Evolutionary conservation across 345 rosid genomes (phyloP), one percentile per base, ranked within the genome.

Genomic region (Balakata baccata): DNA sequence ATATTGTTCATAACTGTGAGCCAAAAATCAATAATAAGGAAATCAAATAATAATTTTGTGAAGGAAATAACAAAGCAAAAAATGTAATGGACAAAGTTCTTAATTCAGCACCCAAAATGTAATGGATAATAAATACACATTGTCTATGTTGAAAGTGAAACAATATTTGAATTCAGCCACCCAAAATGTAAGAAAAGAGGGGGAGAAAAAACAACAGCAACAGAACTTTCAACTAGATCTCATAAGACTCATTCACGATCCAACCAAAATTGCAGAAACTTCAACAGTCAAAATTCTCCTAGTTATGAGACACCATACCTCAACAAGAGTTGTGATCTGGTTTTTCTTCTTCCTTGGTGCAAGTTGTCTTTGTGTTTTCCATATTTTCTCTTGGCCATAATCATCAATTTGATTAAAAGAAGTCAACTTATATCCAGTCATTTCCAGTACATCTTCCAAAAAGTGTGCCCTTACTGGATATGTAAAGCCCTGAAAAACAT

Each of bases 381-480:
- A 95, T 81, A 87, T 64, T 77, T 93, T 95, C 65, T 93, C 99
- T 88, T 95, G 98, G 68, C 99, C 99, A 84, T 92, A 95, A 70
- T 95, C 99, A 87, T 95, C 99, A 78, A 95, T 79, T 89, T 95
- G 99, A 82, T 93, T 95, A 79, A 81, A 91, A 76, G 98, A 88
- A 77, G 87, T 83, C 84, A 95, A 66, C 88, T 90, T 92, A 84
- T 89, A 90, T 59, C 99, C 97, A 22, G 98, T 92, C 79, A 87
- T 84, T 82, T 92, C 97, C 82, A 95, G 73, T 47, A 89, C 87
- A 78, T 95, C 97, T 84, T 95, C 99, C 74, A 95, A 78, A 82
- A 95, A 95, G 52, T 86, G 94, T 50, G 87, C 84, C 78, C 84
- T 88, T 74, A 92, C 99, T 7, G 98, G 92, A 84, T 92, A 75